Conservation (phyloP, 164 flowering plant species). For the Sedum album region DNA sequence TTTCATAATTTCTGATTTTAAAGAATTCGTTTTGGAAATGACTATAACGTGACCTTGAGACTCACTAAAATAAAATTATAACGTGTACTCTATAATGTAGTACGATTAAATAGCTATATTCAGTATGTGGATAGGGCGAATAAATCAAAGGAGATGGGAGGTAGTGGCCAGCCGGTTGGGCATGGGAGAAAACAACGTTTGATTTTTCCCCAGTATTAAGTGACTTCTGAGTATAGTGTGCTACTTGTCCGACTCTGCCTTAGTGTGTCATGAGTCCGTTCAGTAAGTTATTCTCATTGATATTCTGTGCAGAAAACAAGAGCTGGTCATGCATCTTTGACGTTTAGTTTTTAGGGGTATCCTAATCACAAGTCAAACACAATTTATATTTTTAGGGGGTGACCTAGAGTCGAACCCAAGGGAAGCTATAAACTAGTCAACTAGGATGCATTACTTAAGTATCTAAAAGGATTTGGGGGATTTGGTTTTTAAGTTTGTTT, state of each 20-base stretch:
- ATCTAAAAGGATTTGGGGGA: too few relatives aligned
- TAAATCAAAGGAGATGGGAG: constrained; percentile 5
- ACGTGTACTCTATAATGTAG: background rate
- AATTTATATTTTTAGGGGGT: too few relatives aligned
- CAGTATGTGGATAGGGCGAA: background rate
- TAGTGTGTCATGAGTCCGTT: constrained; percentile 1
- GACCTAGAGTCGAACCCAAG: too few relatives aligned
- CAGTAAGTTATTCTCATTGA: background rate
- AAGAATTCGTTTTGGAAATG: too few relatives aligned
- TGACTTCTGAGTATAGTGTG: background rate
- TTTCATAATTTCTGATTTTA: too few relatives aligned
- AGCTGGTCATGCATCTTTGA: background rate
- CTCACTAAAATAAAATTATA: background rate
- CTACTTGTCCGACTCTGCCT: background rate
- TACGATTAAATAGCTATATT: background rate
- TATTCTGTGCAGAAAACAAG: background rate
- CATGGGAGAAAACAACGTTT: constrained; percentile 8
- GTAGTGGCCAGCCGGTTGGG: constrained; percentile 5
- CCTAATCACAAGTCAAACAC: too few relatives aligned
- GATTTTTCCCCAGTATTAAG: background rate
- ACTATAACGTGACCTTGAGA: too few relatives aligned
- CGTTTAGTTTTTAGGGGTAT: too few relatives aligned
- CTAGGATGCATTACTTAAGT: too few relatives aligned
- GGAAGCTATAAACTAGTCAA: too few relatives aligned
- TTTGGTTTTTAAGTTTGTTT: too few relatives aligned